Percentiles rank a stretch among this genome's conserved stretches.
Conservation (phyloP, 768 basidiomycete species). For the Phaffia tasmanica region DNA sequence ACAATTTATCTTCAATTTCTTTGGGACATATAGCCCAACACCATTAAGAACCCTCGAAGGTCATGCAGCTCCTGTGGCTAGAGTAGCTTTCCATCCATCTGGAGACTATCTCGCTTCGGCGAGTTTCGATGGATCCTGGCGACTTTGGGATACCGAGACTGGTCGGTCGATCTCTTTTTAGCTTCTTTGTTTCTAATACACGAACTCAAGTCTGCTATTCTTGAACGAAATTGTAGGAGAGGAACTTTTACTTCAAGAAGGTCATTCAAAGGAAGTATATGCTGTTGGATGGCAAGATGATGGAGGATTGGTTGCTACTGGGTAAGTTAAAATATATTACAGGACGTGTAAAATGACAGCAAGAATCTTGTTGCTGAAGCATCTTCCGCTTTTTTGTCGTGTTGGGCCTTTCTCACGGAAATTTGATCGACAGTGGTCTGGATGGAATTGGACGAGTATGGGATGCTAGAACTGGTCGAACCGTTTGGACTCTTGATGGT, state of each 20-base stretch:
- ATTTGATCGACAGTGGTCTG: constrained; percentile 53
- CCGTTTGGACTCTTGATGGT: constrained; percentile 95
- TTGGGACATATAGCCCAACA: constrained; percentile 51
- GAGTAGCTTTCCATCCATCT: constrained; percentile 92
- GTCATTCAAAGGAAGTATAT: constrained; percentile 94
- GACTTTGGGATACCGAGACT: constrained; percentile 84
- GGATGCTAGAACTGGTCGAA: constrained; percentile 89
- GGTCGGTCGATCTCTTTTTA: constrained; percentile 39
- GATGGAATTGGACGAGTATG: constrained; percentile 96
- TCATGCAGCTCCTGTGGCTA: constrained; percentile 79
- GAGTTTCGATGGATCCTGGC: constrained; percentile 94
- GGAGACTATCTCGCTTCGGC: constrained; percentile 88
- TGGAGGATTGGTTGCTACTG: constrained; percentile 82
- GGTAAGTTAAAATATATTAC: constrained; percentile 46
- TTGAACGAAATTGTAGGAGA: neutral
- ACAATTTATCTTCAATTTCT: constrained; percentile 1
- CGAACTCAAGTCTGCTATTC: neutral
- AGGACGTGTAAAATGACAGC: neutral
- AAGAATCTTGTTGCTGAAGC: too few relatives aligned
- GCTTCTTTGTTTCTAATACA: neutral
- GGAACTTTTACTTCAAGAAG: constrained; percentile 83
- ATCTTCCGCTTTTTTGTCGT: neutral
- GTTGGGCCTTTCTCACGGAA: neutral
- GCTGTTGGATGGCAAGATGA: constrained; percentile 92
- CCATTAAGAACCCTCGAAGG: constrained; percentile 79